Evolutionary conservation across 352 stramenopile species (phyloP).

Genomic region (Thalassiosira hispida): DNA sequence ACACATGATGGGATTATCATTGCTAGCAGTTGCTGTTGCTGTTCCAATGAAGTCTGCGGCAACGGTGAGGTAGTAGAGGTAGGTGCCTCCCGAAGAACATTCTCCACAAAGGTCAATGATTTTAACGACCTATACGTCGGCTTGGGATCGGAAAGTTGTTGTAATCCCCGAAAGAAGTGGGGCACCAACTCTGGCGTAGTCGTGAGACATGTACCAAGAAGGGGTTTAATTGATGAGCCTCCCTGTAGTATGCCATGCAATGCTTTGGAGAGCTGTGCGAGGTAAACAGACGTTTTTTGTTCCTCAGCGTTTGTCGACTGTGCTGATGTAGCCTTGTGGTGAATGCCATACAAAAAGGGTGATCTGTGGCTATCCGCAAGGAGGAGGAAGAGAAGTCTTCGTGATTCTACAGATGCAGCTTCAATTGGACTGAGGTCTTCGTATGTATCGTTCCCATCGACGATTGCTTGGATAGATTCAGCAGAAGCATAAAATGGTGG

Average conservation of each 20-base stretch:
- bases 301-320: slow-evolving; percentile 14
- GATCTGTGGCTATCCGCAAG: slow-evolving; percentile 56
- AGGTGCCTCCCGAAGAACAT: slow-evolving; percentile 60
- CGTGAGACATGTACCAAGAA: slow-evolving; percentile 52
- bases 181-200: slow-evolving; percentile 54
- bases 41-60: not conserved
- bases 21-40: not conserved
- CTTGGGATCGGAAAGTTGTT: slow-evolving; percentile 64
- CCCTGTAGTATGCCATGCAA: slow-evolving; percentile 35
- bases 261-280: slow-evolving; percentile 51
- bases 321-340: not conserved
- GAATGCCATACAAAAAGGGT: slow-evolving; percentile 55
- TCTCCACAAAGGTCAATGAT: slow-evolving; percentile 57
- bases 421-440: slow-evolving; percentile 30
- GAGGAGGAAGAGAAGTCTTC: slow-evolving; percentile 64
- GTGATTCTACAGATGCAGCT: slow-evolving; percentile 51
- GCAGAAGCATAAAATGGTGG: slow-evolving; percentile 44
- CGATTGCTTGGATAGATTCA: slow-evolving; percentile 38
- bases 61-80: slow-evolving; percentile 2
- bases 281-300: slow-evolving; percentile 18
- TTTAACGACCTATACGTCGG: slow-evolving; percentile 64
- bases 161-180: slow-evolving; percentile 55
- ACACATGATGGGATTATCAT: slow-evolving; percentile 57
- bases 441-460: slow-evolving; percentile 40
- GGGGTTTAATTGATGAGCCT: slow-evolving; percentile 32